phyloP scores from a whole-genome alignment of 2,329 filamentous ascomycete genomes.

The Diplodia seriata region DNA sequence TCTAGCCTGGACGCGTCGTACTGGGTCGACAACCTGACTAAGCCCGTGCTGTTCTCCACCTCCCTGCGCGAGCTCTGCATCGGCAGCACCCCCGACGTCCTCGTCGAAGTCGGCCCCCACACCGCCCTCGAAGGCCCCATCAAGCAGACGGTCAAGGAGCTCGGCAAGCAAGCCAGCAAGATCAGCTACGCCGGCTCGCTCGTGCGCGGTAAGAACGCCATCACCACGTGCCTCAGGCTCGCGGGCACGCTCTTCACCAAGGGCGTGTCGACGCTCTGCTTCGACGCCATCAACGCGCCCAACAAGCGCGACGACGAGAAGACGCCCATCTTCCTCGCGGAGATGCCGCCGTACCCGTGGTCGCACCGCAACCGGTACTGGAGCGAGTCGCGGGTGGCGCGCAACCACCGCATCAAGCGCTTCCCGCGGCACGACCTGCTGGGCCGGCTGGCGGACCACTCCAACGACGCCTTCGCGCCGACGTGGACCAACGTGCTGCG shows the following conservation, averaged over 20 bases:
- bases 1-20: constrained; percentile 38
- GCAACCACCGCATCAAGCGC: constrained; percentile 16
- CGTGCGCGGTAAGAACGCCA: constrained; percentile 21
- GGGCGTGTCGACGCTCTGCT: constrained; percentile 35
- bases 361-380: constrained; percentile 39
- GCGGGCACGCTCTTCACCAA: constrained; percentile 37
- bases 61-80: constrained; percentile 35
- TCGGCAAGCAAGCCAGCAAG: constrained; percentile 27
- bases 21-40: constrained; percentile 50
- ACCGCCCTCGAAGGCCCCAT: constrained; percentile 39
- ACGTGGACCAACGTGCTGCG: constrained; percentile 37
- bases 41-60: constrained; percentile 46
- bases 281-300: constrained; percentile 39
- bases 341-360: constrained; percentile 41
- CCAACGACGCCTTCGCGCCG: constrained; percentile 31
- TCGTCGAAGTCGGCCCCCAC: constrained; percentile 44
- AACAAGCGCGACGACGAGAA: constrained; percentile 29
- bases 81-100: constrained; percentile 14
- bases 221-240: constrained; percentile 31
- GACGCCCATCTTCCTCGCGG: constrained; percentile 34
- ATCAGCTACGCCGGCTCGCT: constrained; percentile 23
- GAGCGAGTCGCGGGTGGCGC: constrained; percentile 32
- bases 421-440: constrained; percentile 39
- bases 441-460: constrained; percentile 40
- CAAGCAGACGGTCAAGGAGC: constrained; percentile 28